Evolutionary conservation across 805 yeast species (phyloP), one percentile per base, ranked within the genome.

Genomic region (Blastobotrys parvus): DNA sequence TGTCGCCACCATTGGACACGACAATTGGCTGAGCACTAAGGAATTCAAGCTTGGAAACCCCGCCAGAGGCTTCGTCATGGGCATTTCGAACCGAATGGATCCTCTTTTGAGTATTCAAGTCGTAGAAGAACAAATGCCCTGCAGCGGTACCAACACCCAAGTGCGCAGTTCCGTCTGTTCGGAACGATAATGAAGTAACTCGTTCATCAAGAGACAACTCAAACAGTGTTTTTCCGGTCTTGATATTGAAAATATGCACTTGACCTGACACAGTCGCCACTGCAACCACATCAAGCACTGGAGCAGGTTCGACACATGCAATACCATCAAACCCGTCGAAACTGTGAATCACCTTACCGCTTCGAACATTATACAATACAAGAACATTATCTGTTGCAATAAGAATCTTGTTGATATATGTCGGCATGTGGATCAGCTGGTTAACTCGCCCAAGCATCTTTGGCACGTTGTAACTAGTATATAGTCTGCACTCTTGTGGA

Each of bases 1-100:
- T 92, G 60, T 94, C 97, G 29, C 84, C 90, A 52, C 97, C 97
- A 35, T 82, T 78, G 2, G 96, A 82, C 11, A 92, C 81, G 15
- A 88, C 67, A 17, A 94, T 80, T 0, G 98, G 89, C 64, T 90
- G 97, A 2, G 97, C 97, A 52, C 85, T 82, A 44, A 92, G 67
- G 60, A 87, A 92, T 37, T 74, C 69, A 3, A 77, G 84, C 41
- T 74, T 76, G 3, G 87, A 68, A 11, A 88, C 78, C 52, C 96
- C 95, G 18, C 95, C 95, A 45, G 71, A 71, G 1, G 70, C 52
- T 53, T 82, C 90, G 42, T 71, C 71, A 58, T 90, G 97, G 8
- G 87, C 81, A 42, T 71, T 71, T 52, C 84, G 72, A 48, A 88
- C 65, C 3, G 81, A 68, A 55, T 89, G 97, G 20, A 89, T 78